Evolutionary conservation across 352 stramenopile species (phyloP), one percentile per base, ranked within the genome.

Genomic region (Pythium biforme): DNA sequence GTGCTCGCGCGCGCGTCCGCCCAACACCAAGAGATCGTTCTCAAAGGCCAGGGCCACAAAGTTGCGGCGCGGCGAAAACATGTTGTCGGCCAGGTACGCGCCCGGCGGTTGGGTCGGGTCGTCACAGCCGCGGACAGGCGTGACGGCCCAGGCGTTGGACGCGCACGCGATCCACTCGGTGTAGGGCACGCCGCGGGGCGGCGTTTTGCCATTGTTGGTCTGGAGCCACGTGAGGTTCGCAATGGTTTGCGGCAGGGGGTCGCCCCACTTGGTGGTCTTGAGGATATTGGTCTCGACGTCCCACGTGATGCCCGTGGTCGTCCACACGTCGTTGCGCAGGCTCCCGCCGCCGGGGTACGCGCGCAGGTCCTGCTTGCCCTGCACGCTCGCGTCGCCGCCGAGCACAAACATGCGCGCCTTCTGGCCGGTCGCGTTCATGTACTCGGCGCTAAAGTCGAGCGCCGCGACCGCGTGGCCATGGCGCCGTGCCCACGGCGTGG

Each of bases 291-390:
- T 74, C 51, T 74, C 61, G 17, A 83, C 72, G 0, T 73, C 61
- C 82, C 80, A 90, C 11, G 47, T 65, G 37, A 85, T 75, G 17
- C 79, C 80, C 4, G 83, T 89, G 9, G 78, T 86, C 25, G 79
- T 70, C 83, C 83, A 92, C n/a, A 90, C 79, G 55, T 92, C 83
- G 63, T 92, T 92, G 19, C 66, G 67, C 52, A 90, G 73, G 22
- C 56, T 65, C 37, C 81, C 83, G 11, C 83, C 83, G 57, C 83
- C 83, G 0, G 83, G 83, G 29, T 90, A 92, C 31, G 83, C 83
- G 52, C 79, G 73, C n/a, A 92, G 57, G 59, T 92, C 79, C 66
- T 89, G 74, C 25, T 73, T 66, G 45, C 79, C 76, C 57, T 90
- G 79, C 8, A 89, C 78, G 41, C 73, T 83, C 54, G 83, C 83